These are phyloP conservation scores for Blastobotrys americana DNA, from an alignment of 805 yeast species.

Conservation along the genomic window DNA sequence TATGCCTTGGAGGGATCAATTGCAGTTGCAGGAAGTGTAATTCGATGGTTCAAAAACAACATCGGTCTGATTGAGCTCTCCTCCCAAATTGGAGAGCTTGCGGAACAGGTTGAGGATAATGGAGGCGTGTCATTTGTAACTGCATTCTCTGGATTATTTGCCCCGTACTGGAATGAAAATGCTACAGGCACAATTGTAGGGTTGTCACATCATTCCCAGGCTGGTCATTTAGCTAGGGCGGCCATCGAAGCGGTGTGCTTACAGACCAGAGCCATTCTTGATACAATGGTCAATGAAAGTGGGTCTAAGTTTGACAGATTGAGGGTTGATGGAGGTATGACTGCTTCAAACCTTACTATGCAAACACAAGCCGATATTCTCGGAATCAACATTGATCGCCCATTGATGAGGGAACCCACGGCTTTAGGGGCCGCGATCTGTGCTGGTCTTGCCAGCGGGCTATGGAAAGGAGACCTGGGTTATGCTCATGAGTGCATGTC, in stretches of 20 bases:
- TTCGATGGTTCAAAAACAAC: conserved; percentile 91
- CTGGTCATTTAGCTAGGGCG: conserved; percentile 87
- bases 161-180: conserved; percentile 93
- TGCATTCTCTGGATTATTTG: conserved; percentile 87
- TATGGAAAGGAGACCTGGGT: conserved; percentile 63
- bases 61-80: conserved; percentile 73
- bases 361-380: conserved; percentile 89
- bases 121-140: conserved; percentile 95
- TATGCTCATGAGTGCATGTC: not conserved
- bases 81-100: conserved; percentile 84
- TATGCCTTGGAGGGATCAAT: conserved; percentile 93
- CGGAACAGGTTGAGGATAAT: conserved; percentile 68
- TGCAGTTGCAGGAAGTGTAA: conserved; percentile 91
- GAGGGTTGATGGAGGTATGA: conserved; percentile 91
- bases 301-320: conserved; percentile 44
- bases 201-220: conserved; percentile 84
- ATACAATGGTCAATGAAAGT: conserved; percentile 83
- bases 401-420: conserved; percentile 81
- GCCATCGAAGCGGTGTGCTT: conserved; percentile 93
- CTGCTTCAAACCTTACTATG: conserved; percentile 82
- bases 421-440: conserved; percentile 96
- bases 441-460: conserved; percentile 67
- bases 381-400: conserved; percentile 79
- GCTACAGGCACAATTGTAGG: conserved; percentile 93
- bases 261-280: conserved; percentile 84